A percentile compares a stretch with the other conserved stretches of the same genome.
Conservation (phyloP, 176 grass and related monocot genomes). For the Ampelocalamus luodianensis region DNA sequence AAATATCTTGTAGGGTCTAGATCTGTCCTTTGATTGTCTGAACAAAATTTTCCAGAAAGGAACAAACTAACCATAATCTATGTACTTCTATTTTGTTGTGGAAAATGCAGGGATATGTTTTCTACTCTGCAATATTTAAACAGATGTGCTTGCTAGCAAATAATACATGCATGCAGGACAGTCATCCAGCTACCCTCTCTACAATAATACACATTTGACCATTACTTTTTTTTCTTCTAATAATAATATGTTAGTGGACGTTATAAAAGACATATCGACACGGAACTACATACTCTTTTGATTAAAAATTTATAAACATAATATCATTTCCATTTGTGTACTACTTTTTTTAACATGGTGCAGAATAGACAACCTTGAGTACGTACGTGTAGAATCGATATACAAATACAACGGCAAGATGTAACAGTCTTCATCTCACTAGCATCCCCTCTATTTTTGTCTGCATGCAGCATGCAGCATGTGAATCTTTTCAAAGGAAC, state of each 20-base stretch:
- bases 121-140: background rate
- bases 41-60: constrained; percentile 40
- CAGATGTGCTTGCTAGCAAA: background rate
- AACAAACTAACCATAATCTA: constrained; percentile 12
- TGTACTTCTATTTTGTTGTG: background rate
- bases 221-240: background rate
- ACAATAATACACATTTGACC: background rate
- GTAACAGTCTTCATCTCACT: background rate
- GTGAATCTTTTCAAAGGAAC: constrained; percentile 1
- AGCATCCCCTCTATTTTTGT: too few species aligned
- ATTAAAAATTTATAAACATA: too few species aligned
- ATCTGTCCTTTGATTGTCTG: constrained; percentile 28
- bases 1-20: constrained; percentile 22
- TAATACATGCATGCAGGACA: background rate
- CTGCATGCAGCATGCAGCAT: background rate
- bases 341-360: too few species aligned
- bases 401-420: background rate
- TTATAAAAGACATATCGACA: background rate
- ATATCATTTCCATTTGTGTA: too few species aligned
- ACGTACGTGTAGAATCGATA: background rate
- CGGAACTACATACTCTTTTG: too few species aligned
- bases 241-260: too few species aligned
- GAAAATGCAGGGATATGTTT: background rate
- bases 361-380: background rate
- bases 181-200: too few species aligned